Evolutionary conservation across 169 alveolate genomes (phyloP).

Genomic region (Eimeria necatrix): DNA sequence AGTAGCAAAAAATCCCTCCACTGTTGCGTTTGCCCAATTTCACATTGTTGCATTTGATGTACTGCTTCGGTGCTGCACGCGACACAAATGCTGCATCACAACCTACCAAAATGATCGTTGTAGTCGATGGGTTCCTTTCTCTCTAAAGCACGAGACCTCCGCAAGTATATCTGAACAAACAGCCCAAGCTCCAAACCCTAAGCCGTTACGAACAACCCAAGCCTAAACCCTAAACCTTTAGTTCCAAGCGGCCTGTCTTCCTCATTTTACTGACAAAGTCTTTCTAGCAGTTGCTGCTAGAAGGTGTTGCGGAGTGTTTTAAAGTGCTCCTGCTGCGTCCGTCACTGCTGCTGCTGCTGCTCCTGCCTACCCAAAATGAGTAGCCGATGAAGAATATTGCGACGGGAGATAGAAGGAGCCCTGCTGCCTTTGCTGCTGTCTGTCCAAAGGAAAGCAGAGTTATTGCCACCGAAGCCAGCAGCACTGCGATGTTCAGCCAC

Average conservation of each 20-base stretch:
- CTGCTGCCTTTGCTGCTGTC: constrained; percentile 86
- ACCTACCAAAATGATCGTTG: constrained; percentile 86
- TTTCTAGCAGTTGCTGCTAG: neutral
- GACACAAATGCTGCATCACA: neutral
- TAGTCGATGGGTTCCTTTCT: constrained; percentile 88
- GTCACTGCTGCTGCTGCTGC: neutral
- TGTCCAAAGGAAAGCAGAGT: constrained; percentile 87
- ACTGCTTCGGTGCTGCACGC: too few species aligned
- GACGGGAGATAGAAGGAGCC: constrained; percentile 89
- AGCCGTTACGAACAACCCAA: neutral
- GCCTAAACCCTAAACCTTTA: too few species aligned
- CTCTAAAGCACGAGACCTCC: constrained; percentile 86
- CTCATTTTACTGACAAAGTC: neutral
- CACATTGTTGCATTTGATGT: neutral
- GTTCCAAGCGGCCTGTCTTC: neutral
- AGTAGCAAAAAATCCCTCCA: neutral
- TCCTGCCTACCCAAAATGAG: constrained; percentile 82
- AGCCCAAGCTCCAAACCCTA: neutral
- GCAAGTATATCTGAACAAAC: constrained; percentile 83
- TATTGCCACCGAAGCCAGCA: constrained; percentile 87
- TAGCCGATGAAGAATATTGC: constrained; percentile 88
- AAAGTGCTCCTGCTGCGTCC: neutral
- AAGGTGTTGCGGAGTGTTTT: neutral
- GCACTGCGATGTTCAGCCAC: constrained; percentile 90
- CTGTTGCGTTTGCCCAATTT: neutral